These are phyloP conservation scores for Xenosphaeropsis pyriputrescens DNA, from an alignment of 2,329 filamentous ascomycete species.

Conservation along the genomic window DNA sequence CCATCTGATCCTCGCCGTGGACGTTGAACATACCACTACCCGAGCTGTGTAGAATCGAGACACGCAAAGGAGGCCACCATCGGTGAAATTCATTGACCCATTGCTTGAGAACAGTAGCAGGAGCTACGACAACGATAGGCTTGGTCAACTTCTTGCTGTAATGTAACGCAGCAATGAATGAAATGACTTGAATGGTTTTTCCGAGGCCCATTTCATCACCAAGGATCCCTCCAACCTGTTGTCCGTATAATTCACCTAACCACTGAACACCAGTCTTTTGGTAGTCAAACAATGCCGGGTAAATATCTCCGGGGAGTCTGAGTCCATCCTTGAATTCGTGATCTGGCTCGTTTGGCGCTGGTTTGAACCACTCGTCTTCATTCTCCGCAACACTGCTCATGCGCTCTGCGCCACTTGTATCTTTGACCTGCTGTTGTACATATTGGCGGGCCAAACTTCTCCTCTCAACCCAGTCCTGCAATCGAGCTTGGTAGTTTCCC, in stretches of 20 bases:
- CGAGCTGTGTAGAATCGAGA: conserved; percentile 88
- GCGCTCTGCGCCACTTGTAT: conserved; percentile 23
- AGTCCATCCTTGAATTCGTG: conserved; percentile 58
- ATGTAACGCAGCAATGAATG: conserved; percentile 65
- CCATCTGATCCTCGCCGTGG: conserved; percentile 41
- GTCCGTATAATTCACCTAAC: conserved; percentile 83
- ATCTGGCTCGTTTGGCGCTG: conserved; percentile 72
- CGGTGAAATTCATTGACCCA: conserved; percentile 98
- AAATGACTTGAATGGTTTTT: conserved; percentile 70
- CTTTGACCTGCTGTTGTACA: conserved; percentile 20
- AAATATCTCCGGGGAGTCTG: conserved; percentile 81
- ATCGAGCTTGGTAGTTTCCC: conserved; percentile 56
- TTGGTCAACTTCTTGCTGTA: conserved; percentile 76
- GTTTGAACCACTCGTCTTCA: conserved; percentile 64
- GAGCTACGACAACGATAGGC: conserved; percentile 82
- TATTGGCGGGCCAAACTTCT: conserved; percentile 41
- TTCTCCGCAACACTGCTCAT: conserved; percentile 27
- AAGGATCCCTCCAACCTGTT: conserved; percentile 84
- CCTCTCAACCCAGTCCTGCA: conserved; percentile 60
- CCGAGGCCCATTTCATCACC: conserved; percentile 99
- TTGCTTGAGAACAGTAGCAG: conserved; percentile 87
- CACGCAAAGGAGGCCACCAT: conserved; percentile 98
- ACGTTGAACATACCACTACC: conserved; percentile 93
- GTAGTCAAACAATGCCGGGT: conserved; percentile 85
- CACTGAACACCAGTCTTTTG: conserved; percentile 96